A percentile compares a stretch with the other conserved stretches of the same genome.
Conservation (phyloP, 202 grass and related monocot genomes). For the Eragrostis tef region DNA sequence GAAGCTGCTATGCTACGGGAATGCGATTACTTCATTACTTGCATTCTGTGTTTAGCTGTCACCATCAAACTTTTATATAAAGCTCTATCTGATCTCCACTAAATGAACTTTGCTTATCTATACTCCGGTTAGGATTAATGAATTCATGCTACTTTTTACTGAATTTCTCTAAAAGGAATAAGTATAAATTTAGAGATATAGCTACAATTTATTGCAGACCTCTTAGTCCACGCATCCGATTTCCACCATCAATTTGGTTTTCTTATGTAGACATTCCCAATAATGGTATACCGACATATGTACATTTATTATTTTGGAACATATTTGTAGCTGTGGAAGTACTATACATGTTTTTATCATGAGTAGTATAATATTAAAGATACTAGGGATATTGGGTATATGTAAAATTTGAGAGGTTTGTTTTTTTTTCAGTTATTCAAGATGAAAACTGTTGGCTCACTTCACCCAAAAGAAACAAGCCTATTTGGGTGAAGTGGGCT, state of each 20-base stretch:
- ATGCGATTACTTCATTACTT: conserved; percentile 17
- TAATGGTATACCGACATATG: conserved; percentile 11
- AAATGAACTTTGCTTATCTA: not conserved
- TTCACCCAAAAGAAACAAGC: no score
- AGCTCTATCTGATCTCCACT: not conserved
- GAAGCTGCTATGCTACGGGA: not conserved
- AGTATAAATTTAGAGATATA: not conserved
- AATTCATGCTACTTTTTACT: not conserved
- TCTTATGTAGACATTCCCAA: conserved; percentile 23
- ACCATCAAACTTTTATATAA: conserved; percentile 14
- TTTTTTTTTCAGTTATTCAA: no score
- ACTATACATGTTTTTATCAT: not conserved
- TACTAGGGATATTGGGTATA: no score
- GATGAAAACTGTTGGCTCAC: no score
- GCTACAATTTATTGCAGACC: not conserved
- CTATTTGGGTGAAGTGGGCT: no score
- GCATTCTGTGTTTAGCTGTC: not conserved
- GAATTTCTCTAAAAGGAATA: not conserved
- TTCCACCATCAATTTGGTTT: not conserved
- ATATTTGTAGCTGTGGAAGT: not conserved
- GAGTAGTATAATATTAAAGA: no score
- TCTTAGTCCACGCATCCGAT: conserved; percentile 29
- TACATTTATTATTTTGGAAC: not conserved
- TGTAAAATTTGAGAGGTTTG: no score
- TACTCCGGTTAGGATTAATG: not conserved